Conservation (phyloP, 768 basidiomycete species). For the Podaxis pistillaris region DNA sequence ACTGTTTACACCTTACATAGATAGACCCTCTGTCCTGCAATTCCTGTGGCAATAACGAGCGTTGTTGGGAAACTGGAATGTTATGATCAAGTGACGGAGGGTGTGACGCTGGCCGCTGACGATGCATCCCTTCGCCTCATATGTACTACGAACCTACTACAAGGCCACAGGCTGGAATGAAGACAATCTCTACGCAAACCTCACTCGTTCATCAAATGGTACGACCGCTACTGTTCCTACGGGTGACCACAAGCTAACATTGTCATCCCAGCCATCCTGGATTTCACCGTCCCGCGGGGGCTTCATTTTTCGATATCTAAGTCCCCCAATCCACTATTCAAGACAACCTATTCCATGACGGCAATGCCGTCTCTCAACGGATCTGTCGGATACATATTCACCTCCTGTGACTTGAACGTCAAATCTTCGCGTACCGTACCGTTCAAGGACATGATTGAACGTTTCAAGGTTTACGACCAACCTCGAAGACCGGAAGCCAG, state of each 20-base stretch:
- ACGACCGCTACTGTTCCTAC: slow-evolving; percentile 8
- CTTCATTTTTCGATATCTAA: slow-evolving; percentile 81
- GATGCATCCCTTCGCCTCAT: slow-evolving; percentile 87
- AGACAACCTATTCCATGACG: slow-evolving; percentile 89
- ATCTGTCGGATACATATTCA: slow-evolving; percentile 91
- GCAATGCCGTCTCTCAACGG: slow-evolving; percentile 92
- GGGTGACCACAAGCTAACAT: slow-evolving; percentile 5
- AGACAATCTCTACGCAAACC: slow-evolving; percentile 88
- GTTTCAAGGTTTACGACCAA: slow-evolving; percentile 80
- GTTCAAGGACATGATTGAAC: slow-evolving; percentile 88
- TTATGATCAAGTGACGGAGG: neutral
- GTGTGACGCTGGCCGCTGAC: neutral
- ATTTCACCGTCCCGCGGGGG: slow-evolving; percentile 85
- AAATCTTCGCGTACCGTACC: slow-evolving; percentile 67
- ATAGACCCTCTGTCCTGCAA: neutral
- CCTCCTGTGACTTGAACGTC: slow-evolving; percentile 78
- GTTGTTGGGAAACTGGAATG: neutral
- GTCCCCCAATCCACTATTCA: slow-evolving; percentile 85
- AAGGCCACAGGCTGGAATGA: slow-evolving; percentile 95
- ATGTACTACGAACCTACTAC: slow-evolving; percentile 88
- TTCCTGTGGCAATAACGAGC: slow-evolving; percentile 1
- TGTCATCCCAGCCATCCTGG: slow-evolving; percentile 68
- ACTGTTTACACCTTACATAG: neutral
- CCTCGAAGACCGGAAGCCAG: slow-evolving; percentile 77
- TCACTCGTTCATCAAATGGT: slow-evolving; percentile 91